A percentile compares a stretch with the other conserved stretches of the same genome.
phyloP scores from a whole-genome alignment of 306 rosid genomes.

The Begonia peltatifolia region DNA sequence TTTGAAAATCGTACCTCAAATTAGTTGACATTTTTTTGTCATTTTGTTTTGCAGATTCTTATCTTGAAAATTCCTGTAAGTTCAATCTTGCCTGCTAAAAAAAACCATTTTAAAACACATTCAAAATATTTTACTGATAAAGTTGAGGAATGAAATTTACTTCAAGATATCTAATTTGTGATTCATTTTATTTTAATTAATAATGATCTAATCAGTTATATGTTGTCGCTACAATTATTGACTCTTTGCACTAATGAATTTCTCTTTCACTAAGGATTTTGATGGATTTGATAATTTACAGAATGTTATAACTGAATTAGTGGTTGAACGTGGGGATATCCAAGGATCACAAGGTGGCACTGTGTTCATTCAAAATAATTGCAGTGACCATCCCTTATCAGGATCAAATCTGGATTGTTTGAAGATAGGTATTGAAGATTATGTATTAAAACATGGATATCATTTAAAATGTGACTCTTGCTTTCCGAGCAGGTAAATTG shows the following conservation, averaged over 20 bases:
- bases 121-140: too few relatives aligned
- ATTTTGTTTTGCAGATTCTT: conserved; percentile 46
- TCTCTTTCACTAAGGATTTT: conserved; percentile 1
- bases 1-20: too few relatives aligned
- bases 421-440: conserved; percentile 63
- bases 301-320: conserved; percentile 58
- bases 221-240: too few relatives aligned
- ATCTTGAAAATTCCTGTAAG: conserved; percentile 67
- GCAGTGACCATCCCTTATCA: conserved; percentile 20
- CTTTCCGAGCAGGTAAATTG: conserved; percentile 39
- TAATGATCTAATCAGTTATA: too few relatives aligned
- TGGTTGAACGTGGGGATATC: conserved; percentile 34
- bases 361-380: conserved; percentile 38
- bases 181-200: too few relatives aligned
- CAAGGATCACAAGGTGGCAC: conserved; percentile 37
- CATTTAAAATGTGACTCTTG: conserved; percentile 40
- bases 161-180: too few relatives aligned
- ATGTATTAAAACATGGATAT: conserved; percentile 61
- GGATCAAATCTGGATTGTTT: conserved; percentile 55
- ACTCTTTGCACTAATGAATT: too few relatives aligned
- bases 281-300: conserved; percentile 9
- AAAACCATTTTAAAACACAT: too few relatives aligned
- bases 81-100: conserved; percentile 9
- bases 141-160: too few relatives aligned
- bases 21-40: neutral